Conservation (phyloP, 1,139 yeast species). For the Magnusiomyces suaveolens region DNA sequence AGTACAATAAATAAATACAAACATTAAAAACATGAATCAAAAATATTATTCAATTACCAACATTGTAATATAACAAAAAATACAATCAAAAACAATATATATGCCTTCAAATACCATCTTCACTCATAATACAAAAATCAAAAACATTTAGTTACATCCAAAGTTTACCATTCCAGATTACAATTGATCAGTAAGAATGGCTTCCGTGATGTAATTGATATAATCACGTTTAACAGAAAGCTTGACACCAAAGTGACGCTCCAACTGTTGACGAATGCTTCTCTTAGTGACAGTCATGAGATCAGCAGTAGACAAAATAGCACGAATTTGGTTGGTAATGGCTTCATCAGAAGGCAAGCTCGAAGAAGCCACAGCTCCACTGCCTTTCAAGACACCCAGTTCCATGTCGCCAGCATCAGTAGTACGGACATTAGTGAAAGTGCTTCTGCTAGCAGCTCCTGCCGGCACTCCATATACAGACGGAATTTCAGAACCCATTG, state of each 20-base stretch:
- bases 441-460: neutral
- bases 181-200: slow-evolving; percentile 34
- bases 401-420: slow-evolving; percentile 18
- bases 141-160: no score
- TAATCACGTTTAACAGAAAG: slow-evolving; percentile 32
- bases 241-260: slow-evolving; percentile 31
- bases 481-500: slow-evolving; percentile 2
- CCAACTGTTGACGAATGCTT: slow-evolving; percentile 31
- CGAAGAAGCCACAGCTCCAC: slow-evolving; percentile 10
- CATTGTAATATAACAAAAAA: no score
- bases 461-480: neutral
- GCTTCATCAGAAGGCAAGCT: slow-evolving; percentile 32
- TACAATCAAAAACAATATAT: no score
- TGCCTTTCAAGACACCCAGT: slow-evolving; percentile 20
- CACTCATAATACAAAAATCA: no score
- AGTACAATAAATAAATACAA: no score
- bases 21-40: no score
- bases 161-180: no score
- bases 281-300: slow-evolving; percentile 35
- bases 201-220: slow-evolving; percentile 35
- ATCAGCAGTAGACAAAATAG: slow-evolving; percentile 33
- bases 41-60: no score
- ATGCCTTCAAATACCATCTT: no score
- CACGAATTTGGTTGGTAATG: slow-evolving; percentile 32
- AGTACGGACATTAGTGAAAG: neutral